phyloP scores from a whole-genome alignment of 768 basidiomycete genomes.

The Pleurotus ostreatus region DNA sequence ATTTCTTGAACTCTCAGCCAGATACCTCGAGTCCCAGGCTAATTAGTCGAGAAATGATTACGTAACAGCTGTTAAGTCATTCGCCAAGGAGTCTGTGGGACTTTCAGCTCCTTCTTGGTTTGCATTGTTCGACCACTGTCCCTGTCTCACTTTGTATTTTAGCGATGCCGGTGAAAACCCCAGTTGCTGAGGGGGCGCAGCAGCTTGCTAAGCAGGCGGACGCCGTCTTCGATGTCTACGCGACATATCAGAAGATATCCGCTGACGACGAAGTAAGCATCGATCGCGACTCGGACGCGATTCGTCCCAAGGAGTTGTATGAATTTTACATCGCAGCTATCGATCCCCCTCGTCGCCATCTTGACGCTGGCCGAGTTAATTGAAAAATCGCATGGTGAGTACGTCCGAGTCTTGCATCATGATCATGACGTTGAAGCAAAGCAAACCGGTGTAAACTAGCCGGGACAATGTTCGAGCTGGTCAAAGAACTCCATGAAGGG shows the following conservation, averaged over 20 bases:
- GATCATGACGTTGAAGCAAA: constrained; percentile 7
- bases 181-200: not conserved
- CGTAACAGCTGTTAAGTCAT: not conserved
- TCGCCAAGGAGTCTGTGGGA: not conserved
- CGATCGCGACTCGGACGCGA: not conserved
- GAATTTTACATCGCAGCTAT: constrained; percentile 43
- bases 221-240: constrained; percentile 32
- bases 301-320: not conserved
- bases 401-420: not conserved
- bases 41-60: no score
- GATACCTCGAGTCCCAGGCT: no score
- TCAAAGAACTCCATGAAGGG: constrained; percentile 75
- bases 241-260: constrained; percentile 59
- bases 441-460: constrained; percentile 37
- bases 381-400: constrained; percentile 69
- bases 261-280: constrained; percentile 58
- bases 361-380: constrained; percentile 80
- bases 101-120: constrained; percentile 4
- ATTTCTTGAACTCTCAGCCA: no score
- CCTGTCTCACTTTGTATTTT: not conserved
- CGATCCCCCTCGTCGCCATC: constrained; percentile 85
- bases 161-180: not conserved
- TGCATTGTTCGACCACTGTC: not conserved
- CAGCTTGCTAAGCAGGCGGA: constrained; percentile 4
- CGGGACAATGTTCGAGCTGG: constrained; percentile 91